Base-by-base conservation (phyloP, 2,329 filamentous ascomycete genomes). In the Fusarium chlamydosporum region DNA sequence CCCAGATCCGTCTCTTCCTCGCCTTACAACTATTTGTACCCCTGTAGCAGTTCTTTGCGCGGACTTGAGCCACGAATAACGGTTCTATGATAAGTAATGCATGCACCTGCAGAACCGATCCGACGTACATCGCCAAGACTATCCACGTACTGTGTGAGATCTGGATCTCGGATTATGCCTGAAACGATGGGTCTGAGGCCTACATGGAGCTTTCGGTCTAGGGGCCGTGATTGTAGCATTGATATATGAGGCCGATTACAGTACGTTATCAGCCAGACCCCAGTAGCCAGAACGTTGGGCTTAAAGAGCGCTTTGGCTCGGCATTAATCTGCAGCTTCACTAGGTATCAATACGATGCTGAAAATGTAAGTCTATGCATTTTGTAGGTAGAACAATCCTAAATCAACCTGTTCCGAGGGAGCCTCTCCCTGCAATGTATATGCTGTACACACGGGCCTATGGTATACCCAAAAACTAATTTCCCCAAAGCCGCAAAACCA, bases 371-470 rank as follows among this genome's bases (percentile, higher is more conserved):
- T 65, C 53, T 65, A 65, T 65, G 60, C 35, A 53, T 54, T 60
- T 42, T 60, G 27, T 40, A 37, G 37, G 50, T 41, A 23, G 37
- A 56, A 41, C 26, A 40, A 33, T 20, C 42, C 34, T 38, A 47
- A 35, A 35, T 11, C 26, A 41, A 51, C 18, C 35, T 31, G n/a
- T 46, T 52, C 67, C 55, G 62, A 64, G 57, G 56, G 67, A 70
- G 67, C 57, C 62, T 58, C 51, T 63, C 62, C 62, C 57, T 52
- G 41, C 26, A 23, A 67, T 48, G 54, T 64, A 62, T 68, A 68
- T 69, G 66, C 62, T 37, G 54, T 70, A 41, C 51, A 53, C 50
- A 20, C 27, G 50, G 67, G 67, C 53, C 34, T 23, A 56, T 50
- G 62, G 51, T 67, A 62, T 67, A 18, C 56, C 45, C 41, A 51